phyloP scores from a whole-genome alignment of 2,329 filamentous ascomycete genomes.

The Colletotrichum gloeosporioides region DNA sequence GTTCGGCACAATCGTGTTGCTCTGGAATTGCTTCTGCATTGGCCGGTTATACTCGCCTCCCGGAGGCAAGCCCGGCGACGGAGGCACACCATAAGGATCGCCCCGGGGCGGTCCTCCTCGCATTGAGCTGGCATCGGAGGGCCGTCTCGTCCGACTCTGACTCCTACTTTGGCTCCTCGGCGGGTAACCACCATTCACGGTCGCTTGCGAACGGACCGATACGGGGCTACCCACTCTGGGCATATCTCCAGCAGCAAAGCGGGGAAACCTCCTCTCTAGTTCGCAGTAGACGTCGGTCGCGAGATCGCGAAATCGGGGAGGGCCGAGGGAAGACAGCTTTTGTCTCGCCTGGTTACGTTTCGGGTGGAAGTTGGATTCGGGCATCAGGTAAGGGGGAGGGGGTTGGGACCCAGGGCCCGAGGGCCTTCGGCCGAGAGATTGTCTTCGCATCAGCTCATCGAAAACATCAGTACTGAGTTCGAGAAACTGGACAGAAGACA shows the following conservation, averaged over 20 bases:
- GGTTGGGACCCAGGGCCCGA: slow-evolving; percentile 56
- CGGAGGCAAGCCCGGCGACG: slow-evolving; percentile 59
- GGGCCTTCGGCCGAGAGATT: slow-evolving; percentile 66
- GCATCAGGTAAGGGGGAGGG: slow-evolving; percentile 76
- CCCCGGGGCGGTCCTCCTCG: slow-evolving; percentile 47
- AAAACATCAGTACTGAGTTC: slow-evolving; percentile 98
- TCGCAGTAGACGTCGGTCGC: slow-evolving; percentile 97
- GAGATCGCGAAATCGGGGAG: slow-evolving; percentile 86
- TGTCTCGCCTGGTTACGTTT: slow-evolving; percentile 98
- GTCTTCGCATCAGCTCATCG: slow-evolving; percentile 89
- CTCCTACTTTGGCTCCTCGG: slow-evolving; percentile 58
- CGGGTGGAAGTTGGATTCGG: slow-evolving; percentile 90
- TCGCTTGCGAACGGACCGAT: slow-evolving; percentile 64
- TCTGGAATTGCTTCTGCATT: slow-evolving; percentile 88
- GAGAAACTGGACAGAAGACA: slow-evolving; percentile 93
- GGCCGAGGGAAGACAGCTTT: slow-evolving; percentile 88
- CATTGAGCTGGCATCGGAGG: slow-evolving; percentile 69
- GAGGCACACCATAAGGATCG: slow-evolving; percentile 59
- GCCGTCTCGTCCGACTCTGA: slow-evolving; percentile 59
- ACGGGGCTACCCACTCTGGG: slow-evolving; percentile 73
- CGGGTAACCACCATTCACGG: slow-evolving; percentile 61
- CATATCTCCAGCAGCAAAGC: slow-evolving; percentile 74
- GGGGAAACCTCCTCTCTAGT: slow-evolving; percentile 86
- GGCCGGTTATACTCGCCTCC: slow-evolving; percentile 76
- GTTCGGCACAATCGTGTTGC: slow-evolving; percentile 95